Evolutionary conservation across 2,329 filamentous ascomycete species (phyloP), one percentile per base, ranked within the genome.

Genomic region (Sclerotinia nivalis): DNA sequence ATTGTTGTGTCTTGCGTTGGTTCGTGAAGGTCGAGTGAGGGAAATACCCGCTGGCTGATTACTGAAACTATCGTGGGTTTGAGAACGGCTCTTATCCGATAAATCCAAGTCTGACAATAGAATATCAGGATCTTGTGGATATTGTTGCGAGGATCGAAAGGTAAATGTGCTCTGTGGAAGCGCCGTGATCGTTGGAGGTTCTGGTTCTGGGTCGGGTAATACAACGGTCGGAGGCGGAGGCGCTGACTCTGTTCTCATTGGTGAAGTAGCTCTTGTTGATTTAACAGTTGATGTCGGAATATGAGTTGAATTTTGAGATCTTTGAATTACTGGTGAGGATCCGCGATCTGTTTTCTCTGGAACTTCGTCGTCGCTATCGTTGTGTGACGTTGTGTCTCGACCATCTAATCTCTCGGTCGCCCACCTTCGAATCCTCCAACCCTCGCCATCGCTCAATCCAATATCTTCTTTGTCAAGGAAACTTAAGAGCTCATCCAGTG

Each of bases 391-490:
- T 40, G 82, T 81, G 54, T 89, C 86, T 49, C 86, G 84, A 40
- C 89, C 88, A 66, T 92, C 89, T 25, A 92, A 81, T 40, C 89
- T 84, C 79, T 93, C 91, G 2, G 87, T 89, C 0, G 88, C 89
- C 88, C 88, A 91, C 77, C 83, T 83, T 69, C 88, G 82, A 69
- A 90, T 82, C 71, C 81, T 84, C 82, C 85, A 87, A 28, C 86
- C 93, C 79, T 97, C 94, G 20, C 92, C 92, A 79, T 96, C 92
- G 61, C 86, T 87, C 18, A 96, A 78, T 0, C 93, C 93, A 69
- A 97, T 84, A 73, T 92, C 89, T 77, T 93, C 89, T 77, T 88
- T 91, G 78, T 98, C 94, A 68, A 98, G 83, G 75, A 97, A 96
- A 22, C 85, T 81, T n/a, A 97, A 82, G 7, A 99, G 83, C 74